Conservation (phyloP, 495 filamentous ascomycete species). For the Lophiotrema nucula region DNA sequence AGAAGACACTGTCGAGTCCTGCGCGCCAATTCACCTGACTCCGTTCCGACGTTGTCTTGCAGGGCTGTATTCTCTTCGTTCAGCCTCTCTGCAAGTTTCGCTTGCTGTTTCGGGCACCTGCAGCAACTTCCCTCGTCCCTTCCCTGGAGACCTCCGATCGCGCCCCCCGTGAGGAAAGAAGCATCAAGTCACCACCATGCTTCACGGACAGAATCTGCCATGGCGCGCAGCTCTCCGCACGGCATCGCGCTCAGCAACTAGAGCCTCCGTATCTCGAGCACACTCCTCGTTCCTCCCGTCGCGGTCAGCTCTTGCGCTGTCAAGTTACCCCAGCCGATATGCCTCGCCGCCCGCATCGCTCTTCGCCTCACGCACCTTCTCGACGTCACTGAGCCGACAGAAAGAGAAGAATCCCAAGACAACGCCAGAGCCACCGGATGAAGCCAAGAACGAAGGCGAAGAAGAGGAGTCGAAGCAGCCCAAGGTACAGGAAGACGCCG, state of each 20-base stretch:
- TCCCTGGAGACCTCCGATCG: too few species aligned
- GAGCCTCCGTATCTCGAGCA: not conserved
- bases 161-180: too few species aligned
- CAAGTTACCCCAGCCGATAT: conserved; percentile 1
- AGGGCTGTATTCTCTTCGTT: not conserved
- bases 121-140: not conserved
- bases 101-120: conserved; percentile 5
- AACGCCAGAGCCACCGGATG: conserved; percentile 11
- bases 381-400: conserved; percentile 37
- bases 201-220: conserved; percentile 52
- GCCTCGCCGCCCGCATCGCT: conserved; percentile 16
- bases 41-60: too few species aligned
- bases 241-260: conserved; percentile 22
- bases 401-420: conserved; percentile 43
- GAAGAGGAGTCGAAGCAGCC: conserved; percentile 50
- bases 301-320: conserved; percentile 8
- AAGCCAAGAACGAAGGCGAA: conserved; percentile 41
- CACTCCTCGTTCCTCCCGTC: conserved; percentile 7
- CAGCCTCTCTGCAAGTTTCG: too few species aligned
- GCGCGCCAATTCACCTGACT: too few species aligned
- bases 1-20: too few species aligned
- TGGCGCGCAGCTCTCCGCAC: conserved; percentile 50
- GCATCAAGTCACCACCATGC: conserved; percentile 41
- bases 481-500: conserved; percentile 49
- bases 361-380: conserved; percentile 38